These are phyloP conservation scores for Brassica napus DNA, from an alignment of 345 rosid genomes.

Conservation along the genomic window DNA sequence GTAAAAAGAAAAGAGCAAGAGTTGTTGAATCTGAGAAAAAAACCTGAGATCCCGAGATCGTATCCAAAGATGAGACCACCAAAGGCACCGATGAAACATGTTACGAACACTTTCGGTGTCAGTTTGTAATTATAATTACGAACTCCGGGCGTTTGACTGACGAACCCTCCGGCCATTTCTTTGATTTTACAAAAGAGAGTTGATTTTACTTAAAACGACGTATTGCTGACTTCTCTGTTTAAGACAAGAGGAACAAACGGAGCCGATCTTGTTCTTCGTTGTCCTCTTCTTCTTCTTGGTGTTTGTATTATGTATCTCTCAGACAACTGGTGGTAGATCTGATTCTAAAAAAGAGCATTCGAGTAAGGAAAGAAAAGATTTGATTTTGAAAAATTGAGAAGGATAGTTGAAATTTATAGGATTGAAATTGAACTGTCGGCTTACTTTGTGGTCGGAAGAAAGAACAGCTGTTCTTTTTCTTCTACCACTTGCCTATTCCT, in stretches of 20 bases:
- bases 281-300: not conserved
- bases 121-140: slow-evolving; percentile 53
- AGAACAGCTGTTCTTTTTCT: slow-evolving; percentile 30
- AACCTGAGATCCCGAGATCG: slow-evolving; percentile 82
- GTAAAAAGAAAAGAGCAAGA: not conserved
- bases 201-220: slow-evolving; percentile 7
- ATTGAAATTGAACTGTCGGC: slow-evolving; percentile 24
- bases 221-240: slow-evolving; percentile 23
- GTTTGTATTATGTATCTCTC: not conserved
- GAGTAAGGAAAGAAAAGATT: slow-evolving; percentile 10
- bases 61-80: slow-evolving; percentile 90
- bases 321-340: not conserved
- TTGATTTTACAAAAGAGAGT: not conserved
- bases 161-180: slow-evolving; percentile 55
- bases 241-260: slow-evolving; percentile 21
- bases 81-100: slow-evolving; percentile 73
- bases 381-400: slow-evolving; percentile 19
- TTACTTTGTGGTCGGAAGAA: slow-evolving; percentile 30
- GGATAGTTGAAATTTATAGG: slow-evolving; percentile 31
- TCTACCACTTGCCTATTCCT: slow-evolving; percentile 33
- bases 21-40: too few relatives aligned
- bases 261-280: slow-evolving; percentile 22
- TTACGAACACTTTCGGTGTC: slow-evolving; percentile 56
- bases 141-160: slow-evolving; percentile 35
- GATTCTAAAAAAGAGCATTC: not conserved